These are phyloP conservation scores for Microbotryomycetes sp. DNA, from an alignment of 1,284 basidiomycete species.

Conservation along the genomic window DNA sequence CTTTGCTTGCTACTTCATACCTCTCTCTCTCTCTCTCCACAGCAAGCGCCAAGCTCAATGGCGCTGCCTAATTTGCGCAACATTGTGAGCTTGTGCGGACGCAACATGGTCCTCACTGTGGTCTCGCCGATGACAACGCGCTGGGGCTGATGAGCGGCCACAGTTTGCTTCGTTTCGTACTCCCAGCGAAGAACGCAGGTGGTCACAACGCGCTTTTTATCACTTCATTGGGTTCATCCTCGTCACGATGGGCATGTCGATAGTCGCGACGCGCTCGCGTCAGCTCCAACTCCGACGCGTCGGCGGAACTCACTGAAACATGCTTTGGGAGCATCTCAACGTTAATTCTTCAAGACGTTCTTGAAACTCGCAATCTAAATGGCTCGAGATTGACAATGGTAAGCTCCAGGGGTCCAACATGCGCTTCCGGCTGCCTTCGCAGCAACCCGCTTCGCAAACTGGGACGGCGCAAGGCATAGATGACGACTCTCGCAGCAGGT, in stretches of 20 bases:
- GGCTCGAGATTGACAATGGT: too few relatives aligned
- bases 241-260: conserved; percentile 8
- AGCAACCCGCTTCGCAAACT: too few relatives aligned
- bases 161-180: conserved; percentile 34
- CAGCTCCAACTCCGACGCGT: not conserved
- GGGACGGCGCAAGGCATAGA: too few relatives aligned
- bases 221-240: conserved; percentile 22
- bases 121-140: not conserved
- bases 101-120: not conserved
- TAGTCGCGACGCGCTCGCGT: conserved; percentile 13
- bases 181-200: conserved; percentile 29
- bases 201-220: conserved; percentile 27
- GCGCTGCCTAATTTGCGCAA: conserved; percentile 32
- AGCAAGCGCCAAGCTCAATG: conserved; percentile 1
- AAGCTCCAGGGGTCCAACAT: too few relatives aligned
- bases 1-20: not conserved
- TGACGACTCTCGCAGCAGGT: not conserved
- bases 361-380: too few relatives aligned
- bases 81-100: conserved; percentile 30
- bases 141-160: too few relatives aligned
- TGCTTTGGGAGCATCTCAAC: too few relatives aligned
- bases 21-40: not conserved
- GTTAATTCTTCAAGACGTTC: too few relatives aligned
- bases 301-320: too few relatives aligned
- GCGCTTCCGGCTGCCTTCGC: too few relatives aligned